Base-by-base conservation (phyloP, 2,329 filamentous ascomycete genomes). In the Aspergillus brunneoviolaceus region DNA sequence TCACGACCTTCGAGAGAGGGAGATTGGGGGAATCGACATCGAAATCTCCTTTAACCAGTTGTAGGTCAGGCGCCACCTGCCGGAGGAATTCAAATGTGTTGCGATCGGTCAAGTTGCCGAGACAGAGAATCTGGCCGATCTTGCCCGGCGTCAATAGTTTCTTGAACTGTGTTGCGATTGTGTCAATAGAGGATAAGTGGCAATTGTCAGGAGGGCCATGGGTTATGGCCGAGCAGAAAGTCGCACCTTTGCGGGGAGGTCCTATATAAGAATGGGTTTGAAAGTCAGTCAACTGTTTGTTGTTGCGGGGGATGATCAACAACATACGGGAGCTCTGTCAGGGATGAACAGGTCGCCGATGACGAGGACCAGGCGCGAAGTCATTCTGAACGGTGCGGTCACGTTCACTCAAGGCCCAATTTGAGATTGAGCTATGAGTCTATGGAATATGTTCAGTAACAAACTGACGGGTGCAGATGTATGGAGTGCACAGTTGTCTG, bases 301-400 rank as follows among this genome's bases (percentile, higher is more conserved):
- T 64, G 66, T 64, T 57, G 61, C 61, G 51, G 49, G 59, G 14
- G 39, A 53, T 55, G 56, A 51, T 25, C 31, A 9, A 19, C 50
- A 45, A 75, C 79, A 68, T 75, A 85, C 92, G 65, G 95, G 87
- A 69, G 92, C 92, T 75, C 92, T 85, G 78, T 96, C 92, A 70
- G 92, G 92, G 79, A 96, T 96, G 81, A 96, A 92, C 57, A 96
- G 86, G 81, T 96, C 92, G 76, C 92, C 92, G 69, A 96, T 91
- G 73, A 95, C 91, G 74, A 96, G 86, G 74, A 96, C 92, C 68
- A 96, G 84, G 79, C 94, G 91, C 65, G 92, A 91, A 81, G 94
- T 92, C 82, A 87, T 89, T 56, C 58, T 74, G 70, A 59, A 67
- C 58, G 60, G 59, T 64, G 62, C 51, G 60, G 49, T 61, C 21